Evolutionary conservation across 225 moss, liverwort and hornwort species (phyloP), one percentile per base, ranked within the genome.

Genomic region (Rhytidiadelphus loreus): DNA sequence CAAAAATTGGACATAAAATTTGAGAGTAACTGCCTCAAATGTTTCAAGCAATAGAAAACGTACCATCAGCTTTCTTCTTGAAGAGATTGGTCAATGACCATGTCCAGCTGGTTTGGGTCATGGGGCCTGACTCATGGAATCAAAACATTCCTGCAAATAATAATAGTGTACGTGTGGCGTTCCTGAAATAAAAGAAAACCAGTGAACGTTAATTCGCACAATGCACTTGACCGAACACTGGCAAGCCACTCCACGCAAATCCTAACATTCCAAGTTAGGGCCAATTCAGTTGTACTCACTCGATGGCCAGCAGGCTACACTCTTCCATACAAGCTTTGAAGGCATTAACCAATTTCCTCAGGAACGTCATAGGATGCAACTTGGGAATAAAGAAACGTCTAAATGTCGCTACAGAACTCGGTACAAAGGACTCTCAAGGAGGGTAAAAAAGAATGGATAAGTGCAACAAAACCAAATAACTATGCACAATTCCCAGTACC

Each of bases 81-180:
- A 46, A 46, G 29, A 73, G 3, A 11, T 18, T 28, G 14, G 14
- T 3, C 0, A 24, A 26, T 8, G 26, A 25, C 8, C 2, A 2
- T 26, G 0, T 22, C n/a, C 12, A 7, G 0, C n/a, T 39, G 13
- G 0, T 43, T 71, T 43, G 2, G 43, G 43, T 43, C 71, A 71
- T 71, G 2, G 15, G 43, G 43, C 1, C 71, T 71, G 13, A 8
- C 69, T 69, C 7, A 69, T 3, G 43, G 25, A 26, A 41, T 41
- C 69, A 43, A 71, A 26, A 15, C 26, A 43, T 71, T 43, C 5
- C 4, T 43, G 71, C 41, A 25, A 25, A 26, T 39, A 26, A 15
- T 43, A 26, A 26, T 41, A 14, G 14, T 8, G 14, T n/a, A n/a
- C n/a, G n/a, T 69, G 23, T 8, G 39, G 39, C 4, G 24, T 39